phyloP scores from a whole-genome alignment of 176 grass and related monocot species.

The Oryza brachyantha region DNA sequence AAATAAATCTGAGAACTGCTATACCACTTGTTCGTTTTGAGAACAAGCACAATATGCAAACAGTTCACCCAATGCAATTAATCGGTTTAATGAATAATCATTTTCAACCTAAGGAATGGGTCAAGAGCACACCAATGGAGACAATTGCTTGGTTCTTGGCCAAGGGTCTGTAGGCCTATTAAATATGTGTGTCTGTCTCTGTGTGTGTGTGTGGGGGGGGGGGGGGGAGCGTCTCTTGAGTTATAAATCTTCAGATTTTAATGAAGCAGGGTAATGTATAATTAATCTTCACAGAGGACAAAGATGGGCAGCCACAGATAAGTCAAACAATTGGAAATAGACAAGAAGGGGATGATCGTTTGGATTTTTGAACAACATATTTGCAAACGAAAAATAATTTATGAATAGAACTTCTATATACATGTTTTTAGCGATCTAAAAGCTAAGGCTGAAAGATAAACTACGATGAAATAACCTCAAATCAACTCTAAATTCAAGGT shows the following conservation, averaged over 20 bases:
- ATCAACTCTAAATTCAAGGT: too few relatives aligned
- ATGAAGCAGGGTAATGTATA: not conserved
- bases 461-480: too few relatives aligned
- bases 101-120: not conserved
- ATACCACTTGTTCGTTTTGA: not conserved
- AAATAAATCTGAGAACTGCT: conserved; percentile 1
- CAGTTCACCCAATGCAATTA: not conserved
- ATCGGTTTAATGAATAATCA: not conserved
- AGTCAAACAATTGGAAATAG: not conserved
- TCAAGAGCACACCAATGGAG: not conserved
- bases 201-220: too few relatives aligned
- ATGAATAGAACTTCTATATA: too few relatives aligned
- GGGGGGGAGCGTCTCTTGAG: too few relatives aligned
- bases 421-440: too few relatives aligned
- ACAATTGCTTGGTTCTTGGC: not conserved
- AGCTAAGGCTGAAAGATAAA: too few relatives aligned
- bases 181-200: too few relatives aligned
- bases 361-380: too few relatives aligned
- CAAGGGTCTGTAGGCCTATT: not conserved
- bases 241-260: not conserved
- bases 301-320: not conserved
- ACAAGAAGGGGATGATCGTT: too few relatives aligned
- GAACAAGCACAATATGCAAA: not conserved
- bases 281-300: not conserved
- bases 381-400: too few relatives aligned